phyloP scores from a whole-genome alignment of 176 grass and related monocot genomes.

The Musa beccarii region DNA sequence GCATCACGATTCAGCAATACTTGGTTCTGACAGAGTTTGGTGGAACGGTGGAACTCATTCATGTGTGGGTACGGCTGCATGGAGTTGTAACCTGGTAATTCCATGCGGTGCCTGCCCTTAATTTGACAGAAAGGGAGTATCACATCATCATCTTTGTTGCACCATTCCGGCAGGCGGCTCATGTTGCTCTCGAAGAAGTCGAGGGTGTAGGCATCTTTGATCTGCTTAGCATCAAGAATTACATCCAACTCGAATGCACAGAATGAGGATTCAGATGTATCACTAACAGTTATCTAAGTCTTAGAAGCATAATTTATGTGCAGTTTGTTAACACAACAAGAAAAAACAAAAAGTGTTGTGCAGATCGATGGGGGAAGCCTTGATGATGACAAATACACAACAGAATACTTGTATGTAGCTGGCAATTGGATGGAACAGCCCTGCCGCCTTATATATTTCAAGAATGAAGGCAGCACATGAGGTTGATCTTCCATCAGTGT shows the following conservation, averaged over 20 bases:
- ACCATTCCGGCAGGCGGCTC: constrained; percentile 67
- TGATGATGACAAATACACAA: no score
- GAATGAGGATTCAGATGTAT: no score
- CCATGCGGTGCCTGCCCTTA: constrained; percentile 81
- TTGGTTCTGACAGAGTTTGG: constrained; percentile 45
- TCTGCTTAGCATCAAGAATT: constrained; percentile 28
- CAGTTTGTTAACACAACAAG: no score
- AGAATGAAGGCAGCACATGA: constrained; percentile 80
- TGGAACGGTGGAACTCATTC: constrained; percentile 73
- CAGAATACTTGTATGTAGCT: constrained; percentile 45
- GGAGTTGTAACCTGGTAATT: constrained; percentile 80
- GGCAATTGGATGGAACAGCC: constrained; percentile 55
- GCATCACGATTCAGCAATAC: constrained; percentile 30
- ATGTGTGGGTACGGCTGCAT: constrained; percentile 73
- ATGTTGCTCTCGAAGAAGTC: constrained; percentile 71
- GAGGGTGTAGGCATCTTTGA: constrained; percentile 93
- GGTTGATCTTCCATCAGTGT: constrained; percentile 75
- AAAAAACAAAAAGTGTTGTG: no score
- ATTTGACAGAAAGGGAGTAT: constrained; percentile 91
- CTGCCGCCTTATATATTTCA: constrained; percentile 96
- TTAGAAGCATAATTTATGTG: no score
- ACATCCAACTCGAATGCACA: background rate
- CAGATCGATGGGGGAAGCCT: no score
- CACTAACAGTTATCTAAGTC: no score
- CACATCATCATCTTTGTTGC: constrained; percentile 78